These are phyloP conservation scores for Pythium chondricola DNA, from an alignment of 352 stramenopile genomes.

Conservation along the genomic window DNA sequence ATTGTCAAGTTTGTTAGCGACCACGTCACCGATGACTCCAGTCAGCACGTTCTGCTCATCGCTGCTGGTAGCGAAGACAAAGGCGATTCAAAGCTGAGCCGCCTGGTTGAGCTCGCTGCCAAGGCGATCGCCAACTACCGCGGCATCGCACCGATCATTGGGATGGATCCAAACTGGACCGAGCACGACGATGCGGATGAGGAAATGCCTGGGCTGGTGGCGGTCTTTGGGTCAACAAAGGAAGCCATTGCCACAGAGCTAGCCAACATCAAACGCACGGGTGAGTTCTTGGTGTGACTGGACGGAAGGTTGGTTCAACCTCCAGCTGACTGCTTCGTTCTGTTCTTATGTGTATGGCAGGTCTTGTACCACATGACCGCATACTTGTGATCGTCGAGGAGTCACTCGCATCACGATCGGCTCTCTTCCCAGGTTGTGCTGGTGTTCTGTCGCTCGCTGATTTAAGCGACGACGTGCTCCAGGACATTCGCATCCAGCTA, in stretches of 20 bases:
- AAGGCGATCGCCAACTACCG: no score
- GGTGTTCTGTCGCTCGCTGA: constrained; percentile 41
- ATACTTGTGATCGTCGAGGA: constrained; percentile 15
- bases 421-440: not conserved
- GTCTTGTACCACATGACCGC: not conserved
- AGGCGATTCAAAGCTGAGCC: no score
- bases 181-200: constrained; percentile 8
- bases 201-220: not conserved
- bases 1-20: constrained; percentile 22
- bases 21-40: not conserved
- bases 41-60: not conserved
- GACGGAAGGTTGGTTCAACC: no score
- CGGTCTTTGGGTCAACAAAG: constrained; percentile 2
- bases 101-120: no score
- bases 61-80: not conserved
- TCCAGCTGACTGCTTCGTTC: no score
- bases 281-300: no score
- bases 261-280: no score
- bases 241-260: not conserved
- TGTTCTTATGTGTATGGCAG: not conserved
- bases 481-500: constrained; percentile 42
- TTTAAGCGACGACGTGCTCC: constrained; percentile 42
- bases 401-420: not conserved
- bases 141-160: no score
- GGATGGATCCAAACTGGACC: no score